Base-by-base conservation (phyloP, 2,329 filamentous ascomycete genomes). In the Exophiala calicioides region DNA sequence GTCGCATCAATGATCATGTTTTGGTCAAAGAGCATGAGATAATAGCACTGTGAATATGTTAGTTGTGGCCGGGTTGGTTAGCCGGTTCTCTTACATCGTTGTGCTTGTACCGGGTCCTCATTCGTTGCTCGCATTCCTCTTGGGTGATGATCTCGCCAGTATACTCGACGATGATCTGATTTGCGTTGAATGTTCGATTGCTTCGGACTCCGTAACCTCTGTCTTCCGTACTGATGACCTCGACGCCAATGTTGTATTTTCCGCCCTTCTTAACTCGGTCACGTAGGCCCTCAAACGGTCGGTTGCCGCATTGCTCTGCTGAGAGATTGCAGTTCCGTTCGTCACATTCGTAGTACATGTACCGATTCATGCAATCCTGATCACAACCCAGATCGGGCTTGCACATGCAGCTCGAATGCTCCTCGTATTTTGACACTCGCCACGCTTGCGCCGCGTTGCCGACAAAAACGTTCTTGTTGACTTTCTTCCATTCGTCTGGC, bases 101-200 rank as follows among this genome's bases (percentile, higher is more conserved):
- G 64, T 95, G 81, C 67, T 93, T 94, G 73, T 98, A 98, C 49
- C 86, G 80, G 53, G 91, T 86, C 50, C 87, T 89, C 90, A 97
- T 96, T 44, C 93, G 84, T 35, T 86, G 81, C 65, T 97, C 90
- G 62, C 90, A 95, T 66, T 98, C 93, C 21, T 85, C 84, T 63
- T 95, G 89, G 0, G 90, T 96, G 62, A 98, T 95, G 58, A 98
- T 96, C 68, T 98, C 93, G 30, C 93, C 93, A 0, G 90, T 91
- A 64, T 98, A 98, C 64, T 98, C 93, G 71, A 97, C 91, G 63
- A 98, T 97, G 65, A 98, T 95, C 70, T 97, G 90, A 61, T 91
- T 84, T 1, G 90, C 81, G 47, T 84, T 77, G 65, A 97, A 98
- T 52, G 83, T 85, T 35, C 93, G 83, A 68, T 91, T 95, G 64